phyloP scores from a whole-genome alignment of 768 basidiomycete species.

The Phanerochaete sordida region DNA sequence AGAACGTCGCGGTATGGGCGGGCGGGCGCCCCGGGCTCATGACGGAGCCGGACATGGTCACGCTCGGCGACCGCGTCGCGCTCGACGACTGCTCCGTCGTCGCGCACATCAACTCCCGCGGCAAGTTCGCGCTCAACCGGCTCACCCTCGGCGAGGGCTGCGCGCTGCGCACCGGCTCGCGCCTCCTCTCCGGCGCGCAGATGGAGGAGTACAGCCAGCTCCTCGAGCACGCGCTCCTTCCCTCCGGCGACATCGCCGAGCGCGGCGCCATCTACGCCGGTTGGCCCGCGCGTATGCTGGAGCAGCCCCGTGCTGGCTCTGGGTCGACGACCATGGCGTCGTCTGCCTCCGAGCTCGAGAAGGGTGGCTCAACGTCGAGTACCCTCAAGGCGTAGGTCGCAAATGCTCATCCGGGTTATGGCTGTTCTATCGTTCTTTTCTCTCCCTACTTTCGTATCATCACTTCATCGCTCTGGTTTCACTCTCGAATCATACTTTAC shows the following conservation, averaged over 20 bases:
- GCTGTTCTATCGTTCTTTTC: too few species aligned
- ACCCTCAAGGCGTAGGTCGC: too few species aligned
- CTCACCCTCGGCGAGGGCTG: conserved; percentile 40
- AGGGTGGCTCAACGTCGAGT: too few species aligned
- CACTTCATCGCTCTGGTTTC: too few species aligned
- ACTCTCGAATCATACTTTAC: too few species aligned
- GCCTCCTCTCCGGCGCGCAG: conserved; percentile 45
- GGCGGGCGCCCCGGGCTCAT: conserved; percentile 41
- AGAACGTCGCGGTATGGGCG: conserved; percentile 36
- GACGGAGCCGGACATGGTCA: conserved; percentile 46
- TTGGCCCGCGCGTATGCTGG: conserved; percentile 38
- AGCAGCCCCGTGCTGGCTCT: conserved; percentile 2
- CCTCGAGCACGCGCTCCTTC: conserved; percentile 43
- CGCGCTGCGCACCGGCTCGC: conserved; percentile 44
- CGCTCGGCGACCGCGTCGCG: conserved; percentile 41
- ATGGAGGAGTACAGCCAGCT: conserved; percentile 50
- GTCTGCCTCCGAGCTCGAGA: too few species aligned
- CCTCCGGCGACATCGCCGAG: conserved; percentile 45
- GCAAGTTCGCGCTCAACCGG: conserved; percentile 40
- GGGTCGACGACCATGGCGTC: not conserved
- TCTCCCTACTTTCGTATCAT: too few species aligned
- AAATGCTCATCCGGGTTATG: too few species aligned
- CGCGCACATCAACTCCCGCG: conserved; percentile 45
- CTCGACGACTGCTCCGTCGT: conserved; percentile 46
- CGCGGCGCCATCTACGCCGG: conserved; percentile 37